A percentile compares a stretch with the other conserved stretches of the same genome.
Evolutionary conservation across 75 land plant species (phyloP).

Genomic region (Selaginella tamariscina): DNA sequence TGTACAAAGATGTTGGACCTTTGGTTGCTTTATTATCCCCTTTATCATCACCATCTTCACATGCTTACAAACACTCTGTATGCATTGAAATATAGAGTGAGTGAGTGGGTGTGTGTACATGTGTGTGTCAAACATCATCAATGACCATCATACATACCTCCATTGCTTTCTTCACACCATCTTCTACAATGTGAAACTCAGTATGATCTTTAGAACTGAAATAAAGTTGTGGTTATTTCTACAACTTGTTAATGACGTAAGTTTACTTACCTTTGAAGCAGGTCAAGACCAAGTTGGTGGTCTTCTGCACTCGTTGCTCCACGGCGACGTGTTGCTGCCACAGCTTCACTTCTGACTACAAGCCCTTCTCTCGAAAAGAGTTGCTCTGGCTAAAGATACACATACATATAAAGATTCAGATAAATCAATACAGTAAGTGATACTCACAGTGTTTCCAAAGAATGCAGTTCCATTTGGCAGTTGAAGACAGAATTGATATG

Average conservation of each 20-base stretch:
- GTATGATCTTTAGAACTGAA: constrained; percentile 71
- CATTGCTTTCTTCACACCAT: constrained; percentile 51
- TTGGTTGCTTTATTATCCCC: constrained; percentile 48
- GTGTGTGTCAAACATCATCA: too few relatives aligned
- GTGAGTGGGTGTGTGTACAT: too few relatives aligned
- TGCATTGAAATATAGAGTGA: too few relatives aligned
- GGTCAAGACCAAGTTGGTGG: constrained; percentile 49
- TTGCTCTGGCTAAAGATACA: constrained; percentile 61
- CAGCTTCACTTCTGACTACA: constrained; percentile 64
- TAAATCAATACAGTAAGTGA: too few relatives aligned
- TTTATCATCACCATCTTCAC: constrained; percentile 39
- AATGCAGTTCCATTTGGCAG: constrained; percentile 71
- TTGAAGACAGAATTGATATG: constrained; percentile 80
- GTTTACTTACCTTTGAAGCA: constrained; percentile 50
- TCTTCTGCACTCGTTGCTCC: constrained; percentile 42
- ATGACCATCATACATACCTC: constrained; percentile 52
- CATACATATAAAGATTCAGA: too few relatives aligned
- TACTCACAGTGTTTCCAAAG: constrained; percentile 86
- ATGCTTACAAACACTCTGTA: constrained; percentile 42
- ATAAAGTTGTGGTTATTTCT: constrained; percentile 5
- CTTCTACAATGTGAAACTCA: constrained; percentile 76
- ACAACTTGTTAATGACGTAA: too few relatives aligned
- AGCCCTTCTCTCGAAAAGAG: constrained; percentile 60
- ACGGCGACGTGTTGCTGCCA: constrained; percentile 87
- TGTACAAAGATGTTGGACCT: constrained; percentile 68